phyloP scores from a whole-genome alignment of 768 basidiomycete genomes.

The Amanita subjunquillea region DNA sequence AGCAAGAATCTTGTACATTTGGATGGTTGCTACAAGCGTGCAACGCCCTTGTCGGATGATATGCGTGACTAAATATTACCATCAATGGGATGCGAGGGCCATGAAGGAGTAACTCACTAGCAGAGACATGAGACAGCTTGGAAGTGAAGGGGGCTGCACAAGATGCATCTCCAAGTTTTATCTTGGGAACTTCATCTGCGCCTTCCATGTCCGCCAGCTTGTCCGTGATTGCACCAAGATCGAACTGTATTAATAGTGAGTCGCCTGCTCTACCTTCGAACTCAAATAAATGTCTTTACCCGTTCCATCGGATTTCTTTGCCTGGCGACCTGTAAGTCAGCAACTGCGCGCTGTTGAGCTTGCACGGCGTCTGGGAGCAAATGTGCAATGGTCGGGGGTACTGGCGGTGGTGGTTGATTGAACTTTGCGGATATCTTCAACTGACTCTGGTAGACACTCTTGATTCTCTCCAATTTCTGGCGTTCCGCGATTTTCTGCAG shows the following conservation, averaged over 20 bases:
- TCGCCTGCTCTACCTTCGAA: background rate
- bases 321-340: constrained; percentile 52
- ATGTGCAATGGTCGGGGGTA: constrained; percentile 81
- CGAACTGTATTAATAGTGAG: constrained; percentile 17
- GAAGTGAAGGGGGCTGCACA: constrained; percentile 99
- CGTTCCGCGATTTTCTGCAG: constrained; percentile 90
- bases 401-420: constrained; percentile 88
- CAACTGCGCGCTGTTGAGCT: constrained; percentile 75
- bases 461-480: constrained; percentile 80
- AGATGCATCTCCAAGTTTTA: constrained; percentile 98
- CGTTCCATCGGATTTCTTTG: constrained; percentile 87
- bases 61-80: constrained; percentile 59
- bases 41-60: constrained; percentile 98
- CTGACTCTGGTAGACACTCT: constrained; percentile 97
- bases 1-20: constrained; percentile 99
- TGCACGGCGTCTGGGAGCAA: constrained; percentile 85
- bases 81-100: constrained; percentile 1
- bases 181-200: constrained; percentile 92
- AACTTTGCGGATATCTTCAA: constrained; percentile 84
- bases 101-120: constrained; percentile 48
- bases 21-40: constrained; percentile 95
- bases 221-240: constrained; percentile 18
- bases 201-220: constrained; percentile 84
- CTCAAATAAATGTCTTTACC: constrained; percentile 30
- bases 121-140: constrained; percentile 93